A percentile compares a stretch with the other conserved stretches of the same genome.
phyloP scores from a whole-genome alignment of 257 asterid species.

The Nicotiana noctiflora region DNA sequence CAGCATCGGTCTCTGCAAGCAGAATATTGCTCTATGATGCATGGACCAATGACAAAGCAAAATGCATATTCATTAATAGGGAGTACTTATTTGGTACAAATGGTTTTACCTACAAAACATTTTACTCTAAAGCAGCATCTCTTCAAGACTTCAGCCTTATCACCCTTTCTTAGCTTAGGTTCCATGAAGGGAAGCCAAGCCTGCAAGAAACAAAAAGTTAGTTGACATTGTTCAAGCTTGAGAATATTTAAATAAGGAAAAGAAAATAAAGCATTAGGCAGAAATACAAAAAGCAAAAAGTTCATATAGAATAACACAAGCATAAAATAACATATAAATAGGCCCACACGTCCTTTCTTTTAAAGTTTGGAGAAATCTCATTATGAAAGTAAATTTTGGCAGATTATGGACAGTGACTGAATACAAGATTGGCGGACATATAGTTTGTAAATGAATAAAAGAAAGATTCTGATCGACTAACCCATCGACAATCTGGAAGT shows the following conservation, averaged over 20 bases:
- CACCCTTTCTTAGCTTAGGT: slow-evolving; percentile 41
- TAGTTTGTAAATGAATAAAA: neutral
- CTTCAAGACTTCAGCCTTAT: slow-evolving; percentile 34
- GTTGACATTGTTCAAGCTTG: neutral
- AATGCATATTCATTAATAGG: neutral
- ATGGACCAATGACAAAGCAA: neutral
- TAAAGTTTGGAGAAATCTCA: neutral
- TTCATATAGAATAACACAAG: neutral
- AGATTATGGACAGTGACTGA: neutral
- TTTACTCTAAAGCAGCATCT: slow-evolving; percentile 56
- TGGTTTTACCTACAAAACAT: slow-evolving; percentile 60
- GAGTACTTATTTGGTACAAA: neutral
- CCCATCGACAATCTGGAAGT: slow-evolving; percentile 89
- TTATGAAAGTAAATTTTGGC: neutral
- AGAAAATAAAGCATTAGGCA: too few species aligned
- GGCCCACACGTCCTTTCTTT: neutral
- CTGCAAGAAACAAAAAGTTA: slow-evolving; percentile 27
- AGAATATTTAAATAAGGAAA: too few species aligned
- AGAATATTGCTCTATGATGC: slow-evolving; percentile 9
- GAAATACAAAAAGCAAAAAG: too few species aligned
- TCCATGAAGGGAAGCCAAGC: slow-evolving; percentile 75
- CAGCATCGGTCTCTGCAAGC: slow-evolving; percentile 69
- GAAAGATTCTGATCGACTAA: slow-evolving; percentile 21
- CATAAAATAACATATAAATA: neutral
- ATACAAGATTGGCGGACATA: neutral